Percentiles rank a stretch among this genome's conserved stretches.
phyloP scores from a whole-genome alignment of 257 asterid species.

The Osmanthus fragrans region DNA sequence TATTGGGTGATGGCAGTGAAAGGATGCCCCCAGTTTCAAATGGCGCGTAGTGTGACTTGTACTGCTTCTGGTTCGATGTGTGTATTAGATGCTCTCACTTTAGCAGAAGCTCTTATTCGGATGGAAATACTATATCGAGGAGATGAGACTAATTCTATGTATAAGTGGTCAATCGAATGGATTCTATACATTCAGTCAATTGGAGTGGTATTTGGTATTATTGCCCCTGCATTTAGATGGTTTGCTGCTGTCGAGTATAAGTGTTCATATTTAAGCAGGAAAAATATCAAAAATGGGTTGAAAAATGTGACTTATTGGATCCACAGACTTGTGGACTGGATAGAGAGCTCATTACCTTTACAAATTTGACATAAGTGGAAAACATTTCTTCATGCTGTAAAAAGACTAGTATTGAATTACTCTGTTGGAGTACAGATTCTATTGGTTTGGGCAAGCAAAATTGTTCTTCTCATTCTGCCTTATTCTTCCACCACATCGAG shows the following conservation, averaged over 20 bases:
- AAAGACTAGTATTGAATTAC: not conserved
- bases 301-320: not conserved
- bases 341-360: constrained; percentile 21
- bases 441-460: not conserved
- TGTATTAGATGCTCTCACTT: no score
- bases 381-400: constrained; percentile 12
- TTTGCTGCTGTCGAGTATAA: constrained; percentile 13
- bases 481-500: constrained; percentile 1
- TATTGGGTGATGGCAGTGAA: no score
- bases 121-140: not conserved
- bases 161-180: constrained; percentile 31
- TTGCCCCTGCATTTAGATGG: constrained; percentile 16
- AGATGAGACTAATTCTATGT: not conserved
- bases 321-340: constrained; percentile 31
- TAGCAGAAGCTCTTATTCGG: not conserved
- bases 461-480: constrained; percentile 12
- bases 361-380: no score
- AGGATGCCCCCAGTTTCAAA: constrained; percentile 23
- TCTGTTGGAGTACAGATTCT: no score
- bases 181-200: constrained; percentile 20
- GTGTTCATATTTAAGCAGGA: not conserved
- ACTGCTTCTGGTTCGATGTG: no score
- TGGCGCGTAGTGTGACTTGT: constrained; percentile 10
- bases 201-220: no score
- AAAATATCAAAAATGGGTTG: not conserved